phyloP scores from a whole-genome alignment of 2,329 filamentous ascomycete genomes.

The Talaromyces marneffei region DNA sequence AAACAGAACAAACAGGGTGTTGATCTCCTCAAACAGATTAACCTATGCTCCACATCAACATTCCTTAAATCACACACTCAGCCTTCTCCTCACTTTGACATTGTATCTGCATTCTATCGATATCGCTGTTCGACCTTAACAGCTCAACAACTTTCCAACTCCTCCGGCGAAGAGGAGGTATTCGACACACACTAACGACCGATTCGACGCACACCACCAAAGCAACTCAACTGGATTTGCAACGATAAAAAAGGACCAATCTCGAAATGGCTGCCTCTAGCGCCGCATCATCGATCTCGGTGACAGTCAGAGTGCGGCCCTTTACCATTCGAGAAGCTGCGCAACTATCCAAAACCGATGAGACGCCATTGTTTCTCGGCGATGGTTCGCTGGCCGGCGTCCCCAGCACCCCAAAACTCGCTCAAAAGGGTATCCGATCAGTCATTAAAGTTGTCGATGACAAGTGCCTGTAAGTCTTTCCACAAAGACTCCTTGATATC shows the following conservation, averaged over 20 bases:
- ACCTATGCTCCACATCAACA: slow-evolving; percentile 30
- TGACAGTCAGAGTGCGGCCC: slow-evolving; percentile 57
- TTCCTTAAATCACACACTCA: slow-evolving; percentile 17
- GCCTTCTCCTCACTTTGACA: slow-evolving; percentile 11
- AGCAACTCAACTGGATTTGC: background rate
- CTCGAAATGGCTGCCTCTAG: slow-evolving; percentile 36
- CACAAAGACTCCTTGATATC: background rate
- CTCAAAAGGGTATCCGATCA: slow-evolving; percentile 77
- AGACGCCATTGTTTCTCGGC: slow-evolving; percentile 86
- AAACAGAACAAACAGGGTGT: slow-evolving; percentile 10
- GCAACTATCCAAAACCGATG: slow-evolving; percentile 70
- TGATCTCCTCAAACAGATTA: slow-evolving; percentile 13
- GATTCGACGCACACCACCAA: background rate
- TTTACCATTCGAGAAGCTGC: slow-evolving; percentile 88
- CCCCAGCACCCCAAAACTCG: slow-evolving; percentile 70
- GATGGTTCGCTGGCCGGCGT: slow-evolving; percentile 89
- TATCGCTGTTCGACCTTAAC: background rate
- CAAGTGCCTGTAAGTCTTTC: slow-evolving; percentile 72
- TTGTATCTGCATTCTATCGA: slow-evolving; percentile 11
- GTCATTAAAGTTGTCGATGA: slow-evolving; percentile 97
- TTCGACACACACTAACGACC: background rate
- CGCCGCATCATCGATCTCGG: slow-evolving; percentile 47
- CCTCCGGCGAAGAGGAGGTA: background rate
- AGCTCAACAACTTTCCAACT: background rate
- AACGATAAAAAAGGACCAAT: background rate